Evolutionary conservation across 306 rosid genomes (phyloP), one percentile per base, ranked within the genome.

Genomic region (Vigna radiata): DNA sequence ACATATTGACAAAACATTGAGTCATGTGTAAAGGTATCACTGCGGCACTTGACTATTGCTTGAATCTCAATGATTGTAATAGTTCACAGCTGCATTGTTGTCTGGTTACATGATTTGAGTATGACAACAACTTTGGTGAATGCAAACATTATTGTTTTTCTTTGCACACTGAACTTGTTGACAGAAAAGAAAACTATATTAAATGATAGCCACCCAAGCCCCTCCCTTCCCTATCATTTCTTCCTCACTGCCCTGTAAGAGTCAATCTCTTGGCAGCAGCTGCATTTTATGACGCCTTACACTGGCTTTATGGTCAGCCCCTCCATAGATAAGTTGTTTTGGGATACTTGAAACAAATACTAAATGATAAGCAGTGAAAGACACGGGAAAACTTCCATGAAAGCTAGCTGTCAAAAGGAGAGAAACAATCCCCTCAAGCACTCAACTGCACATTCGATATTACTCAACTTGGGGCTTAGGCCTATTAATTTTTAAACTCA

Each of bases 101-200:
- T 62, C 72, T 44, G 33, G 82, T 63, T 70, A 41, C n/a, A 48
- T 33, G 27, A 33, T 56, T 23, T 12, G 47, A 25, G 21, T 33
- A 70, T 69, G 55, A 18, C 61, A 27, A 72, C 39, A 66, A 37
- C 47, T 60, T 79, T 62, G 69, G 19, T 77, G 56, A 82, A 59
- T 67, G 70, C 54, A 62, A 53, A 58, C 53, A 17, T 29, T 79
- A 77, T 85, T 74, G 52, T 61, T 41, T 68, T 65, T 25, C 56
- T 69, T 63, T 59, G 61, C 82, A 21, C 47, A 55, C n/a, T 25
- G 27, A 8, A 63, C n/a, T 49, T 68, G 31, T 71, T 31, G 77
- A 52, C 50, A 33, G 37, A 31, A 59, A 67, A 41, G 41, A 41
- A 67, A 68, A 60, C 47, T 49, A 43, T 53, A 33, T 29, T 67